These are phyloP conservation scores for Phialemonium atrogriseum DNA, from an alignment of 2,329 filamentous ascomycete species.

Conservation along the genomic window DNA sequence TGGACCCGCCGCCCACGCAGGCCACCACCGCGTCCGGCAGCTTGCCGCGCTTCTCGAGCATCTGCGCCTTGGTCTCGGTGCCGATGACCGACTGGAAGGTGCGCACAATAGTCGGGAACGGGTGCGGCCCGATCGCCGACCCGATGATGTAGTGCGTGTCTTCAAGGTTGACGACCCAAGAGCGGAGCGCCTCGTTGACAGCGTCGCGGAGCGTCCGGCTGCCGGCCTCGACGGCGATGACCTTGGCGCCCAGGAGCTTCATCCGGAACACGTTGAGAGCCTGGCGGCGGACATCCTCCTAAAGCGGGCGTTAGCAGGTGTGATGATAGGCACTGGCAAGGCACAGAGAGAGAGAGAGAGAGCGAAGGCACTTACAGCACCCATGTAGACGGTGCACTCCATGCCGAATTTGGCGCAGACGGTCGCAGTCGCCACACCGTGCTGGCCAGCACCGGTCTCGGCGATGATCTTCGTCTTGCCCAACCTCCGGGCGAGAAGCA, in stretches of 20 bases:
- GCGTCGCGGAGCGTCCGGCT: constrained; percentile 76
- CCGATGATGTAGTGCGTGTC: constrained; percentile 98
- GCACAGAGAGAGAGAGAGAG: no score
- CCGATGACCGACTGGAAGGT: constrained; percentile 98
- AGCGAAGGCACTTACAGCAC: constrained; percentile 45
- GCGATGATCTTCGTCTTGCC: constrained; percentile 98
- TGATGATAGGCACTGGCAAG: no score
- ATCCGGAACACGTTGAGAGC: constrained; percentile 98
- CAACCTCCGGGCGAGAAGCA: constrained; percentile 74
- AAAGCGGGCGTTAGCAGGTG: no score
- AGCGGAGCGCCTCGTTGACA: constrained; percentile 90
- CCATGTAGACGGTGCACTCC: constrained; percentile 98
- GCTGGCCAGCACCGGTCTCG: constrained; percentile 94
- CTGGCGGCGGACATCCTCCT: constrained; percentile 94
- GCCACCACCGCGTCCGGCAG: constrained; percentile 94
- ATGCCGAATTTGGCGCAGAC: constrained; percentile 97
- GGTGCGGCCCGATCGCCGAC: constrained; percentile 93
- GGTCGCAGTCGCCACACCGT: constrained; percentile 94
- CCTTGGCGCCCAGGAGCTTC: constrained; percentile 86
- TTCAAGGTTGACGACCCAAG: constrained; percentile 87
- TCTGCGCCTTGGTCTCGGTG: constrained; percentile 86
- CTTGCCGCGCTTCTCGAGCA: constrained; percentile 75
- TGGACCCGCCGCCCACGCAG: constrained; percentile 91
- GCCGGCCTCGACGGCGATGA: constrained; percentile 87
- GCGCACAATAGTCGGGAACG: constrained; percentile 94